Percentiles rank a stretch among this genome's conserved stretches.
Conservation (phyloP, 805 yeast genomes). For the Suhomyces sp. region DNA sequence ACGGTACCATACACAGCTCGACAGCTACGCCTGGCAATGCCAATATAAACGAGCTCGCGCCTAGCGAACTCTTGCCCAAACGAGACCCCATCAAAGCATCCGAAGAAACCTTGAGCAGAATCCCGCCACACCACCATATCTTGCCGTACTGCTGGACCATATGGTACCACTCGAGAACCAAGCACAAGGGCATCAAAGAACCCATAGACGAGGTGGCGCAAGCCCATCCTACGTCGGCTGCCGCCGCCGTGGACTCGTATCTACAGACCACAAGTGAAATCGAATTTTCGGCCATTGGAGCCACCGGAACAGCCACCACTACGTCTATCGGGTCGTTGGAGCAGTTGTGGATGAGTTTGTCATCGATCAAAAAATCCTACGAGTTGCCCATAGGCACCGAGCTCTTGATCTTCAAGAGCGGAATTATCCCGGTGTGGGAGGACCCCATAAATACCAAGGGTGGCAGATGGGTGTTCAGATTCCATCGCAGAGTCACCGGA, state of each 20-base stretch:
- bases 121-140: slow-evolving; percentile 33
- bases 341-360: slow-evolving; percentile 49
- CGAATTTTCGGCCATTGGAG: slow-evolving; percentile 23
- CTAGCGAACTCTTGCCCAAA: slow-evolving; percentile 26
- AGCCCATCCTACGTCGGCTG: slow-evolving; percentile 10
- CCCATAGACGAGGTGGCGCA: slow-evolving; percentile 13
- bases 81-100: slow-evolving; percentile 36
- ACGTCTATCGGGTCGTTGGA: slow-evolving; percentile 46
- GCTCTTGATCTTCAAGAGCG: slow-evolving; percentile 54
- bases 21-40: not conserved
- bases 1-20: not conserved
- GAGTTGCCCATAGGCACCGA: slow-evolving; percentile 48
- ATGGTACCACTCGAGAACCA: slow-evolving; percentile 45
- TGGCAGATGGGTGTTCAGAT: slow-evolving; percentile 61
- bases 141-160: slow-evolving; percentile 49
- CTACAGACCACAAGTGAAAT: slow-evolving; percentile 46
- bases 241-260: slow-evolving; percentile 41
- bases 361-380: slow-evolving; percentile 36
- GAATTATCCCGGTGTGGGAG: slow-evolving; percentile 66
- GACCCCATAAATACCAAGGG: slow-evolving; percentile 59
- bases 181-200: slow-evolving; percentile 16
- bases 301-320: slow-evolving; percentile 13
- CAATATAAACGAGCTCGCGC: not conserved
- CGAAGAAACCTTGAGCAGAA: slow-evolving; percentile 24
- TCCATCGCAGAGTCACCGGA: slow-evolving; percentile 29